Conservation (phyloP, 139 green algal genomes). For the Ostreobium quekettii region DNA sequence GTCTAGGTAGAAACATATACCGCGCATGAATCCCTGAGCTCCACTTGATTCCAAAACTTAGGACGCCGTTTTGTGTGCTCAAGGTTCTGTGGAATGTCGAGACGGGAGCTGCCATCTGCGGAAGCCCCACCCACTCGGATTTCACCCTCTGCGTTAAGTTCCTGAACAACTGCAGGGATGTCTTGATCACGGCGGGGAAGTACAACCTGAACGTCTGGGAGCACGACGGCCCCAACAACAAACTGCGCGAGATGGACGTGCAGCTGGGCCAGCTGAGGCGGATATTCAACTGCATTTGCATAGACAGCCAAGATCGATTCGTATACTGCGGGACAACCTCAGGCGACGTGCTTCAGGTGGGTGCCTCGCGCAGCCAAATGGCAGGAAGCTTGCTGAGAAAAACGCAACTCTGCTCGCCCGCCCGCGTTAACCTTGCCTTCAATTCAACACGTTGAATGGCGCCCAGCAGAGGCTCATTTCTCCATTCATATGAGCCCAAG, state of each 20-base stretch:
- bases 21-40: too few species aligned
- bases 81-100: conserved; percentile 78
- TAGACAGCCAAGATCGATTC: conserved; percentile 58
- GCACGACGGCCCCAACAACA: conserved; percentile 61
- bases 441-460: too few species aligned
- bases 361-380: too few species aligned
- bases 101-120: conserved; percentile 66
- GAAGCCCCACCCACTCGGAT: conserved; percentile 53
- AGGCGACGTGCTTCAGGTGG: conserved; percentile 67
- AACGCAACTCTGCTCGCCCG: too few species aligned
- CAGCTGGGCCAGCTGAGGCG: conserved; percentile 63
- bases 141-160: conserved; percentile 60
- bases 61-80: neutral
- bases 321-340: conserved; percentile 60
- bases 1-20: neutral
- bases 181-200: conserved; percentile 61
- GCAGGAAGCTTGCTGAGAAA: too few species aligned
- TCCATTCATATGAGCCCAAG: too few species aligned
- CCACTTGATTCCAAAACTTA: too few species aligned
- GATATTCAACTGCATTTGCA: conserved; percentile 43
- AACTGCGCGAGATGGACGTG: conserved; percentile 48
- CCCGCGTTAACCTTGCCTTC: too few species aligned
- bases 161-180: conserved; percentile 54
- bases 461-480: too few species aligned
- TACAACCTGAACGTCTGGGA: conserved; percentile 67